Evolutionary conservation across 495 filamentous ascomycete species (phyloP), one percentile per base, ranked within the genome.

Genomic region (Penicillium chermesinum): DNA sequence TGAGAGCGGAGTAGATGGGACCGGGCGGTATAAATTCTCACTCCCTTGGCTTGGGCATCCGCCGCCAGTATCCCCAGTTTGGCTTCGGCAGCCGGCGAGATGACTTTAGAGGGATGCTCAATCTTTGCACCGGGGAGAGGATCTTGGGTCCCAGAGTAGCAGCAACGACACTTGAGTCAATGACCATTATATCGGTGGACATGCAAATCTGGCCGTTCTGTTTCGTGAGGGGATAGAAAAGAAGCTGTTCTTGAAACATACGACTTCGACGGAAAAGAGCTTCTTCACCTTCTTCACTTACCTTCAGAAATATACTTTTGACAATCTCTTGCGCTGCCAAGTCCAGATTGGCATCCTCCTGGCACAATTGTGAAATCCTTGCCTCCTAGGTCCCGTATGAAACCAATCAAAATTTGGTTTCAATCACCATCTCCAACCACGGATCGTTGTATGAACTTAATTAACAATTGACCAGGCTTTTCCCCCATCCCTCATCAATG

Each of bases 161-260:
- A 13, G n/a, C 30, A 17, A 74, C 53, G 27, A 15, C 30, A 7
- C 36, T 34, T 20, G 40, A 38, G 16, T 89, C 82, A 22, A 90
- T 65, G 56, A 91, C 83, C n/a, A n/a, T n/a, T 13, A 81, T 75
- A 64, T 91, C 88, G 0, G 86, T 90, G 4, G 77, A 71, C 85
- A 91, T 87, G 69, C 87, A 91, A 35, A 88, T 78, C 63, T 91
- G 87, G 1, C 87, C 87, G 25, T 73, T 20, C 15, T 49, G 19
- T n/a, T n/a, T n/a, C 15, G 22, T 1, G 20, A 17, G 9, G 16
- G 8, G 17, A 34, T 32, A n/a, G n/a, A 80, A 80, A 3, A 72
- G 0, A 72, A 70, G 54, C 74, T 76, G 38, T 72, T 63, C 19
- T 59, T 37, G n/a, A n/a, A n/a, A n/a, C n/a, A n/a, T n/a, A n/a